phyloP scores from a whole-genome alignment of 305 asterid genomes.

The Rubia peregrina region DNA sequence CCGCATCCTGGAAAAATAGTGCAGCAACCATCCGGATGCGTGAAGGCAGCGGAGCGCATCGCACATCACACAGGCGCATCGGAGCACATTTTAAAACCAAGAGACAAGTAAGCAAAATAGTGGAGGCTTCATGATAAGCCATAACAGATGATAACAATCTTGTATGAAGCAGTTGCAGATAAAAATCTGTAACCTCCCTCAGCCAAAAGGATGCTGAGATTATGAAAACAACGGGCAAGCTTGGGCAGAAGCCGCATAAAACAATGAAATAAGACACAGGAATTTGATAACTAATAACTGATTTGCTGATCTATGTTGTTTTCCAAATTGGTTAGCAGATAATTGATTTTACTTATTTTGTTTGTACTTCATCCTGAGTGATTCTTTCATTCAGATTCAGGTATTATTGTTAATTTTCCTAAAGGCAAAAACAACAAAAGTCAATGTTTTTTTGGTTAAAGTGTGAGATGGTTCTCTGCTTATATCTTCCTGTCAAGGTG shows the following conservation, averaged over 20 bases:
- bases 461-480: background rate
- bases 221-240: conserved; percentile 2
- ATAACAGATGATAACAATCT: background rate
- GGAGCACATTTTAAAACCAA: too few relatives aligned
- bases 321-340: conserved; percentile 19
- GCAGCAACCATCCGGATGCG: too few relatives aligned
- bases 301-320: too few relatives aligned
- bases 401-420: background rate
- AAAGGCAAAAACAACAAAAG: background rate
- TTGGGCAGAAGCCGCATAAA: conserved; percentile 10
- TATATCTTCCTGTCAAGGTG: background rate
- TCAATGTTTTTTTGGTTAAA: background rate
- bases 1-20: too few relatives aligned
- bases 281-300: too few relatives aligned
- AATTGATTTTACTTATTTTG: background rate
- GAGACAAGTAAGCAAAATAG: background rate
- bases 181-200: conserved; percentile 10
- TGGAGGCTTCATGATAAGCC: conserved; percentile 1
- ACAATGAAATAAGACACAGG: conserved; percentile 11
- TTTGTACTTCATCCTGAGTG: background rate
- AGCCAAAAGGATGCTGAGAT: background rate
- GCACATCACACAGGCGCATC: background rate
- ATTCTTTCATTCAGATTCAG: background rate
- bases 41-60: too few relatives aligned
- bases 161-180: conserved; percentile 9